Conservation (phyloP, 129 eudicot species). For the Chrysanthemum seticuspe region DNA sequence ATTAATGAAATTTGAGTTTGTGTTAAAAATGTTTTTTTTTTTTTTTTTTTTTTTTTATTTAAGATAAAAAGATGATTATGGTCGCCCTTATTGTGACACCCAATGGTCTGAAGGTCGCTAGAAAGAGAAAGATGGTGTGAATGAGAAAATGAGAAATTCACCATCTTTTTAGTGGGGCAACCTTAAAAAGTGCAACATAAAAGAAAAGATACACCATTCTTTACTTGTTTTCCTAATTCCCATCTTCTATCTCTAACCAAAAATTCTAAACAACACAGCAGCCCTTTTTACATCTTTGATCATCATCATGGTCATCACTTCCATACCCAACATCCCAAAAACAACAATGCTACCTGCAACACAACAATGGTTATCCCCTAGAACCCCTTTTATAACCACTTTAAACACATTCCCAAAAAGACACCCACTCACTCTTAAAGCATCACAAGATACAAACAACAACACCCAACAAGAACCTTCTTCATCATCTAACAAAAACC, state of each 20-base stretch:
- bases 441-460: slow-evolving; percentile 44
- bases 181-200: neutral
- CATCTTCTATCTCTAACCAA: slow-evolving; percentile 12
- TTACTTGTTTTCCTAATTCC: neutral
- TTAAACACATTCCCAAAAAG: slow-evolving; percentile 38
- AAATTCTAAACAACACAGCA: neutral
- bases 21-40: no score
- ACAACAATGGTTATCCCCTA: slow-evolving; percentile 32
- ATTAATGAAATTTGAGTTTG: no score
- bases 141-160: no score
- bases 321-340: slow-evolving; percentile 39
- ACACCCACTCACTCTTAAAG: slow-evolving; percentile 37
- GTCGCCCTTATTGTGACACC: no score
- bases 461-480: slow-evolving; percentile 36
- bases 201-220: neutral
- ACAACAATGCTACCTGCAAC: slow-evolving; percentile 29
- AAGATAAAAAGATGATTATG: no score
- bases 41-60: no score
- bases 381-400: slow-evolving; percentile 24
- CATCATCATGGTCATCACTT: slow-evolving; percentile 41
- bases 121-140: no score
- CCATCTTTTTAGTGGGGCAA: no score
- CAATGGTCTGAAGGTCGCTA: no score
- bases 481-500: slow-evolving; percentile 40
- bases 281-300: slow-evolving; percentile 2